phyloP scores from a whole-genome alignment of 2,329 filamentous ascomycete genomes.

The Xylariaceae sp. region DNA sequence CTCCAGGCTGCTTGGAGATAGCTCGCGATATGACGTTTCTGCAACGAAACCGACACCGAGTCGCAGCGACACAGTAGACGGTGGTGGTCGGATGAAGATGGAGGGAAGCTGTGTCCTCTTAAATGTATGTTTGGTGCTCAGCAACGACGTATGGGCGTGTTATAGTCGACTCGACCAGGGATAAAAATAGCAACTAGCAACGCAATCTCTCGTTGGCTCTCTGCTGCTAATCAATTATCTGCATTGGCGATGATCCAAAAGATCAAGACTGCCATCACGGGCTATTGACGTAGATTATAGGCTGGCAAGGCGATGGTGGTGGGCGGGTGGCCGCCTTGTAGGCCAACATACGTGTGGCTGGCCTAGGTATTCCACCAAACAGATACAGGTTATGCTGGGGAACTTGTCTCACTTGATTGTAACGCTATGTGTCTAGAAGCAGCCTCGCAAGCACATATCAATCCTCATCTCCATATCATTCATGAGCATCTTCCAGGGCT shows the following conservation, averaged over 20 bases:
- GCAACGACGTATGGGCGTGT: no score
- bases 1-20: conserved; percentile 10
- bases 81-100: background rate
- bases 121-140: background rate
- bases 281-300: background rate
- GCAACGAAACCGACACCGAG: background rate
- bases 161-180: conserved; percentile 1
- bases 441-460: no score
- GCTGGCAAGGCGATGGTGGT: background rate
- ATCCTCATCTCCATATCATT: no score
- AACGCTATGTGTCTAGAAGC: no score
- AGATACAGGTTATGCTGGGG: no score
- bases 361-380: no score
- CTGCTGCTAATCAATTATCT: background rate
- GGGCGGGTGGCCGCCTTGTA: background rate
- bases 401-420: no score
- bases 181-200: conserved; percentile 22
- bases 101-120: conserved; percentile 10
- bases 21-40: conserved; percentile 3
- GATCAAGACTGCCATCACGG: background rate
- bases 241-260: background rate
- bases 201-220: conserved; percentile 1
- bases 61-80: background rate
- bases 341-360: no score
- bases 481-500: no score